phyloP scores from a whole-genome alignment of 2,329 filamentous ascomycete genomes.

The Penicillium crustosum region DNA sequence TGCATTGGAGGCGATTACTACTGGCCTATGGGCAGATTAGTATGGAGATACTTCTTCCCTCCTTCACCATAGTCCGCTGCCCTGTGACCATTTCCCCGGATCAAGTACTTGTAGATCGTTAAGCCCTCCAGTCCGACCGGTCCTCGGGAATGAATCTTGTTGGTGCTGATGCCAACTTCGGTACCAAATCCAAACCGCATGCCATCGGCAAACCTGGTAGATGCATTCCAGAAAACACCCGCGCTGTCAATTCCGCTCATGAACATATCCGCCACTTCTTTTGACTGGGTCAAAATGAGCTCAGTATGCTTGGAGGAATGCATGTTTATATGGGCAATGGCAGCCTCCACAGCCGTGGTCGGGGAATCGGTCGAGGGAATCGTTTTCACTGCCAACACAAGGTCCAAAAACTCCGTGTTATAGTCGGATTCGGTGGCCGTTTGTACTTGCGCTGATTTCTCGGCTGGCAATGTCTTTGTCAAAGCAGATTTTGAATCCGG shows the following conservation, averaged over 20 bases:
- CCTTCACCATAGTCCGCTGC: conserved; percentile 64
- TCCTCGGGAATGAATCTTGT: conserved; percentile 93
- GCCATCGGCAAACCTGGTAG: conserved; percentile 89
- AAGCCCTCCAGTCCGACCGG: conserved; percentile 92
- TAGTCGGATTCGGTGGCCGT: conserved; percentile 71
- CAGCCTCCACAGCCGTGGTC: conserved; percentile 58
- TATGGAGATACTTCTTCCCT: conserved; percentile 58
- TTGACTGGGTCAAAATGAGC: conserved; percentile 73
- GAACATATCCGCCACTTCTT: conserved; percentile 72
- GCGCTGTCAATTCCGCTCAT: conserved; percentile 83
- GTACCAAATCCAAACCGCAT: conserved; percentile 98
- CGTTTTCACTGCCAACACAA: conserved; percentile 79
- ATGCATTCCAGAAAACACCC: conserved; percentile 96
- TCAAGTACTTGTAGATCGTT: conserved; percentile 96
- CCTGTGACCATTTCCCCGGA: conserved; percentile 80
- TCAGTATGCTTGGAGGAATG: conserved; percentile 96
- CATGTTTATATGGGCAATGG: conserved; percentile 83
- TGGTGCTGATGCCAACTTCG: conserved; percentile 97
- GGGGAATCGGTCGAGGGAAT: conserved; percentile 49
- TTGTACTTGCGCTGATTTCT: conserved; percentile 55
- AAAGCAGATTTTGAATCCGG: conserved; percentile 64
- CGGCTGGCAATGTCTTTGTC: conserved; percentile 45
- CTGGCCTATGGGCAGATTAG: conserved; percentile 41
- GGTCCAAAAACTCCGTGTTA: conserved; percentile 83
- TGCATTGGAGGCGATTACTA: neutral